Evolutionary conservation across 768 basidiomycete genomes (phyloP), one percentile per base, ranked within the genome.

Genomic region (Psilocybe subaeruginosa): DNA sequence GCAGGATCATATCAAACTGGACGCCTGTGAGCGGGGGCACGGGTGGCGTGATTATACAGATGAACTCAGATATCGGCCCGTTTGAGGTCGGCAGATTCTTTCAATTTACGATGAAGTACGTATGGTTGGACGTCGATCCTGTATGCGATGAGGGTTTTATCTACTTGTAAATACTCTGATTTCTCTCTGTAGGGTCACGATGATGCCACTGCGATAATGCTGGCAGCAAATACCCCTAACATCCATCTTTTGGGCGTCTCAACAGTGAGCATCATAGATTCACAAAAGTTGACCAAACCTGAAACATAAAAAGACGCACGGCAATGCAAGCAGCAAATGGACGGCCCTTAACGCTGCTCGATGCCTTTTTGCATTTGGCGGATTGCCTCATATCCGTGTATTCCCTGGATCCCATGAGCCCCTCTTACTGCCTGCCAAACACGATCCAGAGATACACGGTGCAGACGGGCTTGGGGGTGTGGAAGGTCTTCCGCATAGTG

Each of bases 401-500:
- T 87, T 86, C 69, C 83, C 85, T 0, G 94, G 94, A 4, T 89
- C 90, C 0, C 65, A 77, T 3, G 85, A 85, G 66, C 94, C 94
- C 1, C 78, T 96, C 8, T 74, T 92, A 12, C 80, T 87, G 14
- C 72, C 82, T 0, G 79, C 80, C 0, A 85, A 81, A 62, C 83
- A 89, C 63, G 91, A 89, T 67, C 81, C 89, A 11, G 83, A 89
- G 70, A 96, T 96, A 50, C 94, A 96, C 64, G 94, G 94, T 4
- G 73, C 74, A 12, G 92, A 93, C 64, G 94, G 94, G 0, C 81
- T 97, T 3, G 93, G 87, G 0, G 94, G 95, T 1, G 92, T 94
- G 19, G 85, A 93, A 66, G 92, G 92, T 0, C 79, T 97, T 5
- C 85, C 90, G 1, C 62, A 75, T 2, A 69, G 76, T 1, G 79